phyloP scores from a whole-genome alignment of 441 rosid species.

The Kokia cookei region DNA sequence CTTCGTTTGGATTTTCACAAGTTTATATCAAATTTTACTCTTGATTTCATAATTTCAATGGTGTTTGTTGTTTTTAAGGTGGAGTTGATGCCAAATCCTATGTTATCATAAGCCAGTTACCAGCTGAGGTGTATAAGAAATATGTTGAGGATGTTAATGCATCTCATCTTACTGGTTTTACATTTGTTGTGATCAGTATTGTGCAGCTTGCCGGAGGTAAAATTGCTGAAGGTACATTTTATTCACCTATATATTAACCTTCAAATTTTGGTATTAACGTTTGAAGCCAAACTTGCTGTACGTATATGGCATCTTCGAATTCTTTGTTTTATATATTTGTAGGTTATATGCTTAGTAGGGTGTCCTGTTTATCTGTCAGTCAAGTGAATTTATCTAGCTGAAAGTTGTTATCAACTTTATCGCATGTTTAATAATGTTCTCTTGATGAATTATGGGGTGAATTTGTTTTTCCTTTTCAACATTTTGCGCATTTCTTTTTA shows the following conservation, averaged over 20 bases:
- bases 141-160: constrained; percentile 55
- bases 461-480: not conserved
- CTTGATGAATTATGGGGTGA: not conserved
- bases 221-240: constrained; percentile 59
- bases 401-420: not conserved
- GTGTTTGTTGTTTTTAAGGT: constrained; percentile 26
- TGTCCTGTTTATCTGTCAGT: not conserved
- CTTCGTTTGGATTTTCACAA: not conserved
- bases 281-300: not conserved
- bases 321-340: not conserved
- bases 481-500: no score
- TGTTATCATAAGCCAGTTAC: constrained; percentile 68
- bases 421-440: not conserved
- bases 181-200: constrained; percentile 64
- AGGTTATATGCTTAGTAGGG: not conserved
- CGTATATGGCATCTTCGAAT: not conserved
- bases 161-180: constrained; percentile 57
- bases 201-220: constrained; percentile 83
- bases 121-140: constrained; percentile 51
- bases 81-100: constrained; percentile 60
- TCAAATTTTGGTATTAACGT: not conserved
- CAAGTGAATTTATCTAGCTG: not conserved
- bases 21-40: not conserved
- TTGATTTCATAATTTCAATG: not conserved
- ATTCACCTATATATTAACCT: constrained; percentile 3